Evolutionary conservation across 2,329 filamentous ascomycete species (phyloP).

Genomic region (Fusarium burgessii): DNA sequence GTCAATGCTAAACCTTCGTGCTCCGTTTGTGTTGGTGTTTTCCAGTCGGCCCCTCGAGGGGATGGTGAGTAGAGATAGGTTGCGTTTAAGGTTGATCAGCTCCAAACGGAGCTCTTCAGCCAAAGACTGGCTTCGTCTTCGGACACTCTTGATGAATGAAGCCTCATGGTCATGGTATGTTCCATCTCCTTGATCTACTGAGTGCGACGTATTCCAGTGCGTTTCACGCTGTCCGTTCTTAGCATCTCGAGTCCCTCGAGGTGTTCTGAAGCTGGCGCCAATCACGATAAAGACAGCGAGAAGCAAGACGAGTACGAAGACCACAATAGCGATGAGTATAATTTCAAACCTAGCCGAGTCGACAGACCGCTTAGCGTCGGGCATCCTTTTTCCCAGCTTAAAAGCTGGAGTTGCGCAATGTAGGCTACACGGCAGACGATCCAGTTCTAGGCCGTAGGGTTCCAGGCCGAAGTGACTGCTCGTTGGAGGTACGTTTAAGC

Average conservation of each 20-base stretch:
- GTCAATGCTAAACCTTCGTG: slow-evolving; percentile 37
- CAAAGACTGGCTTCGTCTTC: slow-evolving; percentile 45
- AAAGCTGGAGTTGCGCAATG: background rate
- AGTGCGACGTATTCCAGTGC: slow-evolving; percentile 35
- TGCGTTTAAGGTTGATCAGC: slow-evolving; percentile 39
- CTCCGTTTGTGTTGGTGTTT: background rate
- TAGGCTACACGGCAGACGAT: slow-evolving; percentile 14
- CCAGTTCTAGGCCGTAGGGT: background rate
- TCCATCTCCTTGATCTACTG: slow-evolving; percentile 16
- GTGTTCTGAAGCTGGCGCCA: slow-evolving; percentile 41
- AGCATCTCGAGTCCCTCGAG: slow-evolving; percentile 17
- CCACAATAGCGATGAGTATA: slow-evolving; percentile 49
- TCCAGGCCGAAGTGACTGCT: background rate
- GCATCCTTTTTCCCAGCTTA: slow-evolving; percentile 36
- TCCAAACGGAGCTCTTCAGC: slow-evolving; percentile 44
- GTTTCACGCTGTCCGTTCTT: slow-evolving; percentile 35
- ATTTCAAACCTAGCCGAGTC: slow-evolving; percentile 52
- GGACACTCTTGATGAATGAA: slow-evolving; percentile 42
- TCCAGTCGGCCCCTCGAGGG: slow-evolving; percentile 14
- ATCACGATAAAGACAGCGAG: slow-evolving; percentile 51
- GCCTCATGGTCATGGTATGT: slow-evolving; percentile 36
- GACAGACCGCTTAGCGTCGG: slow-evolving; percentile 38
- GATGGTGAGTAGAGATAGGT: slow-evolving; percentile 21
- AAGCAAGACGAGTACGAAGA: slow-evolving; percentile 50
- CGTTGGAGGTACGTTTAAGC: background rate